Evolutionary conservation across 805 yeast species (phyloP), one percentile per base, ranked within the genome.

Genomic region (Barnettozyma siamensis): DNA sequence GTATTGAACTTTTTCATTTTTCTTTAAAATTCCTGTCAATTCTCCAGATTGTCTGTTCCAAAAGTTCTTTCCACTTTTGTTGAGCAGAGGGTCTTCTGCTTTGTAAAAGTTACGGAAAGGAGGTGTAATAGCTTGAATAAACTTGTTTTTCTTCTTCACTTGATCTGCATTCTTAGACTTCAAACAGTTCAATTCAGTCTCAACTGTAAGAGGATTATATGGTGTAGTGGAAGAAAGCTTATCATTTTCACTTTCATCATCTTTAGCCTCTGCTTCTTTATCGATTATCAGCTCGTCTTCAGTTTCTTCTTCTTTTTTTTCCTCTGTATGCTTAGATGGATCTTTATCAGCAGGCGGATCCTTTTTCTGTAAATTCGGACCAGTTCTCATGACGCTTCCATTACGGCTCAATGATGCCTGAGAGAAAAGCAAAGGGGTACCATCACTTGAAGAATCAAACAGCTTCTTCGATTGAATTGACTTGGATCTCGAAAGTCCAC

Each of bases 1-100:
- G 4, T 38, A 26, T 17, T 47, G 40, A 9, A 28, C 12, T 13
- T 30, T 28, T 9, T 41, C 44, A 36, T 31, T 19, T 15, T 33
- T 41, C 27, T 4, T 35, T 9, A 20, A 30, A 17, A 8, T 15
- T 6, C 33, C 39, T 8, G 33, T 37, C 10, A 31, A 15, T 11
- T 31, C 38, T 5, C 35, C 37, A 15, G 44, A 33, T 18, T 20
- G 24, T 29, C 20, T 37, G 7, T 17, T 26, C 47, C 43, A 42
- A 13, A 33, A 38, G 19, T 37, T 42, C 17, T 23, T 40, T 5
- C 41, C 49, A 16, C 39, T 27, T 15, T 40, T 40, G 20, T 48
- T 51, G 23, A 51, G 35, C 1, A 28, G 29, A 11, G 44, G 38
- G 30, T 50, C 40, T 35, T 52, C 49, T 5, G 50, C 53, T 35